Evolutionary conservation across 345 rosid genomes (phyloP).

Genomic region (Hevea brasiliensis): DNA sequence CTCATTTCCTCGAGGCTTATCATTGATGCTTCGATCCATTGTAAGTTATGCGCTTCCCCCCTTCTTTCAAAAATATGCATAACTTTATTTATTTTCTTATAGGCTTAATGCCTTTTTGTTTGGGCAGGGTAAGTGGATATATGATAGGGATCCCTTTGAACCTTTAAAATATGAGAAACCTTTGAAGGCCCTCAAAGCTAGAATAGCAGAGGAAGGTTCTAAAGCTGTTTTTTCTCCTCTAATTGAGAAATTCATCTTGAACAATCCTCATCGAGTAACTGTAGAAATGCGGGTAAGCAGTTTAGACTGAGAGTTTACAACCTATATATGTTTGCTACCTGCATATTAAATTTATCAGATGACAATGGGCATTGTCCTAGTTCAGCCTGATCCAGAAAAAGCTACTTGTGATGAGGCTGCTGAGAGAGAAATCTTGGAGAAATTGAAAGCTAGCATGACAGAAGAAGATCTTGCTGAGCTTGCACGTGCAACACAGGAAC

Average conservation of each 20-base stretch:
- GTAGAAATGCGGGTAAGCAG: slow-evolving; percentile 85
- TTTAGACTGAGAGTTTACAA: slow-evolving; percentile 11
- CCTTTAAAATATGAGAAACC: slow-evolving; percentile 93
- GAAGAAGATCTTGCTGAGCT: slow-evolving; percentile 93
- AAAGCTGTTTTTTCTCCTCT: slow-evolving; percentile 94
- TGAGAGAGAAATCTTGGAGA: slow-evolving; percentile 68
- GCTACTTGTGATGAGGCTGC: slow-evolving; percentile 79
- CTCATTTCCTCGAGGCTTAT: slow-evolving; percentile 96
- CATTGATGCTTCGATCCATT: slow-evolving; percentile 90
- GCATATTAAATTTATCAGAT: slow-evolving; percentile 13
- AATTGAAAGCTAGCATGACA: slow-evolving; percentile 77
- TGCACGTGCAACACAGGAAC: slow-evolving; percentile 80
- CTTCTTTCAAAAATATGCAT: neutral
- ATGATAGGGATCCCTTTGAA: slow-evolving; percentile 95
- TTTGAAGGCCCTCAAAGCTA: slow-evolving; percentile 65
- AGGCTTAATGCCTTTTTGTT: slow-evolving; percentile 27
- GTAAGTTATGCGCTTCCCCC: slow-evolving; percentile 37
- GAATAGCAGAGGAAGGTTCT: slow-evolving; percentile 83
- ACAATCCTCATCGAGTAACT: slow-evolving; percentile 80
- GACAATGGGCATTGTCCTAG: slow-evolving; percentile 25
- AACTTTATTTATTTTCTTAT: neutral
- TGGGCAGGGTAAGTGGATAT: slow-evolving; percentile 89
- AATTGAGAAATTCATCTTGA: slow-evolving; percentile 79
- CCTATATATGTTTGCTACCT: slow-evolving; percentile 12
- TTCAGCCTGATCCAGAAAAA: slow-evolving; percentile 90